phyloP scores from a whole-genome alignment of 1,284 basidiomycete genomes.

The Heterobasidion parviporum region DNA sequence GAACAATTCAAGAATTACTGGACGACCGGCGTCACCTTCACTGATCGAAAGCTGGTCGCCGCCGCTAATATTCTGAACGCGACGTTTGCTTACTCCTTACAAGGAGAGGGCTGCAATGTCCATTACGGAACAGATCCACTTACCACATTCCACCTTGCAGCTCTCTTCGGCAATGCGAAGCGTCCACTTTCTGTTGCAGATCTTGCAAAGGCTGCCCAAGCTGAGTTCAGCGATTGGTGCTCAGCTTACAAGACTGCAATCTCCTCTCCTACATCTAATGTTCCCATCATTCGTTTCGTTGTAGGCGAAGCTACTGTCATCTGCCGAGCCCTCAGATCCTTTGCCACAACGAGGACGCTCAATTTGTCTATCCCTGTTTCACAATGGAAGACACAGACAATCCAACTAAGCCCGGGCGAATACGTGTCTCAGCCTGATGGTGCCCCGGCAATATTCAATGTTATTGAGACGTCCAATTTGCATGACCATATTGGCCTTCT shows the following conservation, averaged over 20 bases:
- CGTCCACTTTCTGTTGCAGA: neutral
- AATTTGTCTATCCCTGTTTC: constrained; percentile 19
- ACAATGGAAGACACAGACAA: constrained; percentile 11
- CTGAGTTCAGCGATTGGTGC: constrained; percentile 30
- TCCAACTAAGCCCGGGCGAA: constrained; percentile 5
- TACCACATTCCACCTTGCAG: constrained; percentile 36
- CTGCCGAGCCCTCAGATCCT: constrained; percentile 22
- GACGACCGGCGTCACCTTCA: constrained; percentile 33
- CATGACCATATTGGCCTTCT: constrained; percentile 11
- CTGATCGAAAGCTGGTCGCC: constrained; percentile 15
- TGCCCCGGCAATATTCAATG: constrained; percentile 11
- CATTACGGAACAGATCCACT: constrained; percentile 42
- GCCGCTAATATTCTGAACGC: constrained; percentile 33
- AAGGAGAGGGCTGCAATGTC: constrained; percentile 32
- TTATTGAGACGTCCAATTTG: constrained; percentile 15
- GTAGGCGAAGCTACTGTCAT: constrained; percentile 27
- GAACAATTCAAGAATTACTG: constrained; percentile 24
- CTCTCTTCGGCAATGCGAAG: constrained; percentile 17
- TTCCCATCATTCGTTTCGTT: constrained; percentile 25
- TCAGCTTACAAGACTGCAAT: constrained; percentile 17
- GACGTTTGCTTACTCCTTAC: constrained; percentile 34
- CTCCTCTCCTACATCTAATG: neutral
- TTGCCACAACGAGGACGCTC: constrained; percentile 9
- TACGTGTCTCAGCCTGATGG: neutral
- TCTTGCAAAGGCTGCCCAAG: neutral